These are phyloP conservation scores for Ophiostoma angusticollis DNA, from an alignment of 2,329 filamentous ascomycete species.

Conservation along the genomic window DNA sequence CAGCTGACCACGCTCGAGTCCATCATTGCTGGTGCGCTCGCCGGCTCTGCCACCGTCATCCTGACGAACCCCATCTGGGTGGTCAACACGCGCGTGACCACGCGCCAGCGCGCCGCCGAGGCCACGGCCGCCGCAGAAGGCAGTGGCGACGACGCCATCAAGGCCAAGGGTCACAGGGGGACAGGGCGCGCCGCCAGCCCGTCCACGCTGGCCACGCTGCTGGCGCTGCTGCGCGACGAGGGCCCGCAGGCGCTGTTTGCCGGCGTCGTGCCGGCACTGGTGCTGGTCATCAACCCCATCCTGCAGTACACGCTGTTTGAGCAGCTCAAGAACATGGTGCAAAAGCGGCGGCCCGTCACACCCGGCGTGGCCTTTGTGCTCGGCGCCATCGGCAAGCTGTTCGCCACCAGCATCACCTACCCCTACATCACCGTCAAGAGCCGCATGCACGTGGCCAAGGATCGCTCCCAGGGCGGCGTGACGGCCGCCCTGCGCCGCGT, in stretches of 20 bases:
- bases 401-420: slow-evolving; percentile 89
- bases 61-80: slow-evolving; percentile 99
- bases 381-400: slow-evolving; percentile 84
- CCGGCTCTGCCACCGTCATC: slow-evolving; percentile 85
- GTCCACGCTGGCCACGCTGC: slow-evolving; percentile 62
- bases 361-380: slow-evolving; percentile 81
- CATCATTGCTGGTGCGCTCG: slow-evolving; percentile 90
- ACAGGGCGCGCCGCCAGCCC: too few species aligned
- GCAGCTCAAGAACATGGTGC: slow-evolving; percentile 85
- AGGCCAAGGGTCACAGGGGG: slow-evolving; percentile 18
- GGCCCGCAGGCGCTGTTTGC: slow-evolving; percentile 77
- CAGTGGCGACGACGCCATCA: slow-evolving; percentile 9
- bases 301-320: slow-evolving; percentile 98
- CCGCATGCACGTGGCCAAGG: slow-evolving; percentile 86
- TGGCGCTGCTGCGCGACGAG: slow-evolving; percentile 70
- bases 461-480: slow-evolving; percentile 47
- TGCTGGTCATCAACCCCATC: slow-evolving; percentile 96
- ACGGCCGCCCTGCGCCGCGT: slow-evolving; percentile 65
- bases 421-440: slow-evolving; percentile 99
- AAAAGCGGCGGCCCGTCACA: slow-evolving; percentile 51
- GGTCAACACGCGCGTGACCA: slow-evolving; percentile 95
- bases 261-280: slow-evolving; percentile 80
- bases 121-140: slow-evolving; percentile 1
- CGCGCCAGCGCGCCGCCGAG: slow-evolving; percentile 47
- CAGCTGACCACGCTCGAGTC: slow-evolving; percentile 85